Conservation (phyloP, 257 asterid genomes). For the Osmanthus fragrans region DNA sequence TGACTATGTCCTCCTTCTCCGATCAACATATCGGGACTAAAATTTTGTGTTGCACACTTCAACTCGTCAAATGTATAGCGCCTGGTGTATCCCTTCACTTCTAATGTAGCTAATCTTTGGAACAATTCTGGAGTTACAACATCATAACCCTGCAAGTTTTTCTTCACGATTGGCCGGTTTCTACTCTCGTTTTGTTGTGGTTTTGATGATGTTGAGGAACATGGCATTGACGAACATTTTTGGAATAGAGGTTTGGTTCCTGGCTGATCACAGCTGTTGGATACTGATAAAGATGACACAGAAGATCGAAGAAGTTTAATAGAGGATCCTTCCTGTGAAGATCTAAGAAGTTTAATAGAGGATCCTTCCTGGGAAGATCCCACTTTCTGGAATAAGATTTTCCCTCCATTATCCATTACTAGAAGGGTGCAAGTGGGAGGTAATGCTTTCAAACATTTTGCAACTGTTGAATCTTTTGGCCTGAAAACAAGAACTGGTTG, state of each 20-base stretch:
- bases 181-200: slow-evolving; percentile 33
- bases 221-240: slow-evolving; percentile 64
- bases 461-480: slow-evolving; percentile 37
- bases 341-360: slow-evolving; percentile 31
- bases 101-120: slow-evolving; percentile 41
- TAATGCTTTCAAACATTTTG: slow-evolving; percentile 52
- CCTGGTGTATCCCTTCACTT: slow-evolving; percentile 33
- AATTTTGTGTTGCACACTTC: slow-evolving; percentile 42
- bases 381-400: slow-evolving; percentile 47
- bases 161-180: slow-evolving; percentile 20
- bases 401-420: slow-evolving; percentile 62
- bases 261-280: slow-evolving; percentile 30
- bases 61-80: slow-evolving; percentile 51
- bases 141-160: slow-evolving; percentile 25
- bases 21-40: slow-evolving; percentile 44
- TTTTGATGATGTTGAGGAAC: slow-evolving; percentile 38
- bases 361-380: slow-evolving; percentile 81
- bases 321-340: slow-evolving; percentile 58
- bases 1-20: slow-evolving; percentile 58
- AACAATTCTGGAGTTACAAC: slow-evolving; percentile 33
- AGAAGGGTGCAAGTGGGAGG: slow-evolving; percentile 85
- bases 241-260: slow-evolving; percentile 31
- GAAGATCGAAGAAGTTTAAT: slow-evolving; percentile 36
- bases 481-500: slow-evolving; percentile 35
- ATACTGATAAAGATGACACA: slow-evolving; percentile 44